Evolutionary conservation across 768 basidiomycete species (phyloP).

Genomic region (Cyclocybe cylindracea): DNA sequence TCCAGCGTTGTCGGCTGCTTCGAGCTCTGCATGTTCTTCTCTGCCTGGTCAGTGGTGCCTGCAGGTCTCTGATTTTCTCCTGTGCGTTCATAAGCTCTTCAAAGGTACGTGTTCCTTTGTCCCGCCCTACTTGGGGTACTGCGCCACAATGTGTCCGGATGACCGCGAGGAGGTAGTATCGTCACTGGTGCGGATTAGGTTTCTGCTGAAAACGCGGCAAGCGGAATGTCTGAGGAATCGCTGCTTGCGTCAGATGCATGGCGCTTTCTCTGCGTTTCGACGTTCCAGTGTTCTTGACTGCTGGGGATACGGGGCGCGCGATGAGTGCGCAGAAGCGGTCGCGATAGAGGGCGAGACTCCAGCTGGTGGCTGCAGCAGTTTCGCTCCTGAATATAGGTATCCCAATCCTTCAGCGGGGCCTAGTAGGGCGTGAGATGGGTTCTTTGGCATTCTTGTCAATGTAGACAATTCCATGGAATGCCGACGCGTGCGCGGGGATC

Average conservation of each 20-base stretch:
- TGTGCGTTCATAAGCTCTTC: conserved; percentile 88
- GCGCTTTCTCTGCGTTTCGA: conserved; percentile 71
- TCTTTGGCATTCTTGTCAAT: conserved; percentile 48
- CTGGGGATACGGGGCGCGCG: conserved; percentile 63
- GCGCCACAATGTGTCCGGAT: conserved; percentile 37
- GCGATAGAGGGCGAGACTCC: conserved; percentile 80
- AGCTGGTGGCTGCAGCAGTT: conserved; percentile 80
- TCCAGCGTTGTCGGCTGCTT: conserved; percentile 85
- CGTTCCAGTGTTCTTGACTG: conserved; percentile 75
- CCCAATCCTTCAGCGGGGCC: conserved; percentile 84
- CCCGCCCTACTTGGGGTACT: conserved; percentile 47
- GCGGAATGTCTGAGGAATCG: conserved; percentile 49
- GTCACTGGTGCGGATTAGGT: conserved; percentile 38
- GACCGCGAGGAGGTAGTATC: conserved; percentile 50
- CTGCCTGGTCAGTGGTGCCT: conserved; percentile 81
- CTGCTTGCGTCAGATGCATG: conserved; percentile 47
- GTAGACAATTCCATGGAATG: conserved; percentile 72
- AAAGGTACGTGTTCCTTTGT: conserved; percentile 70
- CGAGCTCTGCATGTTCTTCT: conserved; percentile 74
- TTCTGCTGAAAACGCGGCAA: conserved; percentile 34
- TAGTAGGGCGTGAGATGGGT: conserved; percentile 68
- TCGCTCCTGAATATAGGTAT: conserved; percentile 84
- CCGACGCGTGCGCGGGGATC: conserved; percentile 71
- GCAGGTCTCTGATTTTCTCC: conserved; percentile 79
- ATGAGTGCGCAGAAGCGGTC: conserved; percentile 37